phyloP scores from a whole-genome alignment of 2,329 filamentous ascomycete genomes.

The Penicillium sp. region DNA sequence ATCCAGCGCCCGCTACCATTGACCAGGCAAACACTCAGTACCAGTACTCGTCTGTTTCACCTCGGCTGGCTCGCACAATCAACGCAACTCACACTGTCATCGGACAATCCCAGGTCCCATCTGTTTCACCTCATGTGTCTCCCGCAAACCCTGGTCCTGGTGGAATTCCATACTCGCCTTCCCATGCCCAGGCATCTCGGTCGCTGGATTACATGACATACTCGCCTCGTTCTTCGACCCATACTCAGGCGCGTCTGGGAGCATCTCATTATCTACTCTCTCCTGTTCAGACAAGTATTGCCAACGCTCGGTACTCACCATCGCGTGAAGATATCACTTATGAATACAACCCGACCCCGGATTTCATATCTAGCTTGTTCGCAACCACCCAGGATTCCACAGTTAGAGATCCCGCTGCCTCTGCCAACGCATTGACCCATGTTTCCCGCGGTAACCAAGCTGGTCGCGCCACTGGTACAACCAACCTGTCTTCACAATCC shows the following conservation, averaged over 20 bases:
- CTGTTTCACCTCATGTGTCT: background rate
- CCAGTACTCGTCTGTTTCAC: background rate
- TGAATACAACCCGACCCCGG: background rate
- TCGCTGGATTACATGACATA: background rate
- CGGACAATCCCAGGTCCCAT: background rate
- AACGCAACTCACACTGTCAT: background rate
- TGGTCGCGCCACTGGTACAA: background rate
- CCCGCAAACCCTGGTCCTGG: background rate
- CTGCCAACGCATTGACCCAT: background rate
- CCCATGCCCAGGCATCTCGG: background rate
- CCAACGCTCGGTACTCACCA: slow-evolving; percentile 1
- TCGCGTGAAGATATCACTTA: background rate
- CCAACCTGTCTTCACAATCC: too few relatives aligned
- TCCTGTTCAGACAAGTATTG: background rate
- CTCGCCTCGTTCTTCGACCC: background rate
- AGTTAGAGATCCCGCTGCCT: background rate
- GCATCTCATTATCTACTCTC: background rate
- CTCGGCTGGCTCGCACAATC: background rate
- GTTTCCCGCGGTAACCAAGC: background rate
- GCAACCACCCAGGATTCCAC: too few relatives aligned
- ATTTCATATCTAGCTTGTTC: background rate
- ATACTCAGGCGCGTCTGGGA: too few relatives aligned
- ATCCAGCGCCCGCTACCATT: background rate
- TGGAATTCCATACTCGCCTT: background rate
- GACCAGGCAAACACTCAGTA: background rate